phyloP scores from a whole-genome alignment of 2,329 filamentous ascomycete species.

The Fusarium acutatum region DNA sequence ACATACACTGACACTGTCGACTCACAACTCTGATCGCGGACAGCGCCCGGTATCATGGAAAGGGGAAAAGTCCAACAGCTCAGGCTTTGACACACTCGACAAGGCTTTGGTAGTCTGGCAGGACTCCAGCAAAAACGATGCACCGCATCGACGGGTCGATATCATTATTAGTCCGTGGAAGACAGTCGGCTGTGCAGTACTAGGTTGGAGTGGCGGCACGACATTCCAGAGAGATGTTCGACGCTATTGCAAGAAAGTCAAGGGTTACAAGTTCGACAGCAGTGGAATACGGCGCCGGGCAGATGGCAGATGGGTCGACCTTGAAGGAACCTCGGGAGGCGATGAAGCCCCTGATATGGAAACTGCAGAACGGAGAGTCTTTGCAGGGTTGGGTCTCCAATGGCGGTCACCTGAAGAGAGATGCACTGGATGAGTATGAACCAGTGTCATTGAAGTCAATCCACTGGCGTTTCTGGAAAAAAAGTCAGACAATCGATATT shows the following conservation, averaged over 20 bases:
- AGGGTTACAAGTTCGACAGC: constrained; percentile 87
- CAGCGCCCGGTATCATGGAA: constrained; percentile 68
- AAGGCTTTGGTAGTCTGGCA: constrained; percentile 96
- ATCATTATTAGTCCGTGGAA: constrained; percentile 92
- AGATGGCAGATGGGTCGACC: constrained; percentile 75
- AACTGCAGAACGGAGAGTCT: constrained; percentile 82
- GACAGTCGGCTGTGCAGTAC: constrained; percentile 85
- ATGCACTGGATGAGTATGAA: constrained; percentile 65
- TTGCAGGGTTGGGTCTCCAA: constrained; percentile 76
- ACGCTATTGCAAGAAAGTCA: constrained; percentile 77
- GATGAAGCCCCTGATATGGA: constrained; percentile 68
- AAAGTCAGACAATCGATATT: background rate
- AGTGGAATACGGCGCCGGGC: constrained; percentile 78
- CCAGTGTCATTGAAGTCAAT: background rate
- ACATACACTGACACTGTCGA: constrained; percentile 78
- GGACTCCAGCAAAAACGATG: constrained; percentile 28
- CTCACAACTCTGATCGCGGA: constrained; percentile 74
- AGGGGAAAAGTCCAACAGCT: constrained; percentile 51
- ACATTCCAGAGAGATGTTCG: constrained; percentile 91
- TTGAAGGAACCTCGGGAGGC: constrained; percentile 60
- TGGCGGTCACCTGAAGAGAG: constrained; percentile 73
- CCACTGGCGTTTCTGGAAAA: background rate
- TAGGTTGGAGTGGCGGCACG: constrained; percentile 88
- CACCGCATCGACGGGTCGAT: constrained; percentile 82
- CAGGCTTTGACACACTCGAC: constrained; percentile 87